These are phyloP conservation scores for Plasmodiophora brassicae DNA, from an alignment of 208 protist species.

Conservation along the genomic window DNA sequence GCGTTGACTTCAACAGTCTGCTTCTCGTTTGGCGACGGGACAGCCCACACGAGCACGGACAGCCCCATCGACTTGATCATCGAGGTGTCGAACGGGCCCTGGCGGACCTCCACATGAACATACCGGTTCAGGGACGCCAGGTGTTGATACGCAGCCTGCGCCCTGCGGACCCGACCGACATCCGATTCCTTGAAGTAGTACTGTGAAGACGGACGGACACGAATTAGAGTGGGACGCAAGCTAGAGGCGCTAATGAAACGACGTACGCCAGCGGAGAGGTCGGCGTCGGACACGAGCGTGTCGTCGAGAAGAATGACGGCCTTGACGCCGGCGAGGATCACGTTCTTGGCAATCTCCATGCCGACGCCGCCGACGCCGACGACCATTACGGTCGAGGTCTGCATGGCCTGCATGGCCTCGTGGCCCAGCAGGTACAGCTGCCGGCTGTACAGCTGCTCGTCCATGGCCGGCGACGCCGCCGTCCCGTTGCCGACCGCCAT, in stretches of 20 bases:
- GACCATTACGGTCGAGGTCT: slow-evolving; percentile 50
- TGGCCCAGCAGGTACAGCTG: slow-evolving; percentile 75
- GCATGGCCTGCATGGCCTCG: slow-evolving; percentile 75
- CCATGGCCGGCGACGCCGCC: slow-evolving; percentile 57
- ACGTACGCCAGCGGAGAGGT: slow-evolving; percentile 60
- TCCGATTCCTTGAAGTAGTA: slow-evolving; percentile 76
- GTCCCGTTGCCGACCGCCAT: no score
- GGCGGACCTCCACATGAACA: slow-evolving; percentile 52
- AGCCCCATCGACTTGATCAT: neutral
- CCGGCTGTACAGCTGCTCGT: slow-evolving; percentile 67
- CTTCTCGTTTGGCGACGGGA: neutral
- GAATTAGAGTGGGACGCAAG: no score
- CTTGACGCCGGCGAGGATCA: slow-evolving; percentile 77
- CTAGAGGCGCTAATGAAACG: no score
- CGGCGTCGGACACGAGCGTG: slow-evolving; percentile 50
- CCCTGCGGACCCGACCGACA: slow-evolving; percentile 68
- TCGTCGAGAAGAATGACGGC: slow-evolving; percentile 75
- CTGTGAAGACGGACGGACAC: no score
- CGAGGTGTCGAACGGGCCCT: neutral
- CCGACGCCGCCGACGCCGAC: slow-evolving; percentile 69
- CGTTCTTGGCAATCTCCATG: slow-evolving; percentile 85
- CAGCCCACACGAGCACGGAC: neutral
- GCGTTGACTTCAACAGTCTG: slow-evolving; percentile 41
- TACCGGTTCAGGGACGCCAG: slow-evolving; percentile 79
- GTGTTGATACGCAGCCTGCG: slow-evolving; percentile 51